These are phyloP conservation scores for Scedosporium minutisporum DNA, from an alignment of 2,329 filamentous ascomycete genomes.

Conservation along the genomic window DNA sequence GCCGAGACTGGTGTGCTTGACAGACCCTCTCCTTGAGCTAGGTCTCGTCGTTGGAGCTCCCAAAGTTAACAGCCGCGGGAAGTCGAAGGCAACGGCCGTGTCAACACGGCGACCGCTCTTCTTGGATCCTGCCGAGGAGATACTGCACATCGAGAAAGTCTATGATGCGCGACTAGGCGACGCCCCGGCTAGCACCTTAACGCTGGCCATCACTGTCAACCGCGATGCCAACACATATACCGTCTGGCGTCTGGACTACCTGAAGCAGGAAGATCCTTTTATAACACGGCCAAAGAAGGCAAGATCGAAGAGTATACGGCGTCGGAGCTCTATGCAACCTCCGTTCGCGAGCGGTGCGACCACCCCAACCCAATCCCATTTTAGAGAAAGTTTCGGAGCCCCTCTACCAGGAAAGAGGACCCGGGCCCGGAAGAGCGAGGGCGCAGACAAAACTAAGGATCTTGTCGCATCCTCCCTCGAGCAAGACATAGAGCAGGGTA, in stretches of 20 bases:
- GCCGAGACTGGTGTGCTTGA: constrained; percentile 72
- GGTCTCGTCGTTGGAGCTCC: constrained; percentile 65
- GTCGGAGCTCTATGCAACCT: constrained; percentile 57
- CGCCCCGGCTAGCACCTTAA: constrained; percentile 40
- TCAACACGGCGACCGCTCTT: constrained; percentile 38
- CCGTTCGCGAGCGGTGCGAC: constrained; percentile 63
- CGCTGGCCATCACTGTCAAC: constrained; percentile 75
- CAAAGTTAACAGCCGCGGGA: constrained; percentile 24
- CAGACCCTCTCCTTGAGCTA: constrained; percentile 76
- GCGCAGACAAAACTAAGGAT: constrained; percentile 40
- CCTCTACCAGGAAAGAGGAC: constrained; percentile 41
- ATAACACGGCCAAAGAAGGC: constrained; percentile 35
- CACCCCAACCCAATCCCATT: constrained; percentile 62
- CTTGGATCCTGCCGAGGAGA: constrained; percentile 68
- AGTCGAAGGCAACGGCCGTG: constrained; percentile 18
- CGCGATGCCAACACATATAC: constrained; percentile 66
- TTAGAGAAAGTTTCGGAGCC: constrained; percentile 69
- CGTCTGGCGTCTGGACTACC: constrained; percentile 74
- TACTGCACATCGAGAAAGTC: constrained; percentile 68
- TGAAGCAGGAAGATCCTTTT: constrained; percentile 55
- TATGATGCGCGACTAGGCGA: constrained; percentile 40
- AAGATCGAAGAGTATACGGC: constrained; percentile 36
- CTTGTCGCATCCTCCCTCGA: constrained; percentile 59
- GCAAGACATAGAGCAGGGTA: constrained; percentile 50
- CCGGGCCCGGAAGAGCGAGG: constrained; percentile 38